Evolutionary conservation across 1,284 basidiomycete genomes (phyloP), one percentile per base, ranked within the genome.

Genomic region (Cryptococcus sp.): DNA sequence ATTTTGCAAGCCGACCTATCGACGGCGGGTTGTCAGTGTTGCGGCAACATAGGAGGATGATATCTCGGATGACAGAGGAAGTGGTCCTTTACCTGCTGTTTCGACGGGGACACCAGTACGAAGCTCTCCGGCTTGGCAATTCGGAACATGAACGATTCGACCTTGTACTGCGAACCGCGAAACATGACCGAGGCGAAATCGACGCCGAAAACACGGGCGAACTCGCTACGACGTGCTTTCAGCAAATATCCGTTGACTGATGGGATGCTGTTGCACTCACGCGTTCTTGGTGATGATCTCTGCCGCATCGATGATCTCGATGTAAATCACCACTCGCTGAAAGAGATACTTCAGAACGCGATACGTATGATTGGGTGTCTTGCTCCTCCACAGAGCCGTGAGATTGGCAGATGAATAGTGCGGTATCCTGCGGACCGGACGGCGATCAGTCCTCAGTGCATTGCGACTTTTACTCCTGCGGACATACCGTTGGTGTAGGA

Each of bases 41-140:
- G 3, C 11, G 10, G 39, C 60, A 46, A 25, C 22, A 39, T 22
- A 25, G 52, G 20, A 27, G 35, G 38, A 22, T 45, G 40, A 6
- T 8, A 17, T 13, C 27, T 19, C 19, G 25, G 13, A 19, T 10
- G 8, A 48, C n/a, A 27, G 6, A 19, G 15, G 17, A 30, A 27
- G 35, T n/a, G 39, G n/a, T 15, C 5, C 80, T 85, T 63, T 61
- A 92, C 91, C 74, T 94, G 89, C 60, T 84, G 81, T 75, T 86
- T 89, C 62, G 86, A 93, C 0, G 93, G 93, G 1, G 93, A 94
- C 23, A 93, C 80, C 7, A 97, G 80, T 42, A 96, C 85, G 68
- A 92, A 93, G 66, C 85, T 91, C 74, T 98, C 95, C 0, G 94
- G 93, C 78, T 99, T 99, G n/a, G 92, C 91, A 51, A 99, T 93